Conservation (phyloP, 768 basidiomycete species). For the Austroboletus eburneus region DNA sequence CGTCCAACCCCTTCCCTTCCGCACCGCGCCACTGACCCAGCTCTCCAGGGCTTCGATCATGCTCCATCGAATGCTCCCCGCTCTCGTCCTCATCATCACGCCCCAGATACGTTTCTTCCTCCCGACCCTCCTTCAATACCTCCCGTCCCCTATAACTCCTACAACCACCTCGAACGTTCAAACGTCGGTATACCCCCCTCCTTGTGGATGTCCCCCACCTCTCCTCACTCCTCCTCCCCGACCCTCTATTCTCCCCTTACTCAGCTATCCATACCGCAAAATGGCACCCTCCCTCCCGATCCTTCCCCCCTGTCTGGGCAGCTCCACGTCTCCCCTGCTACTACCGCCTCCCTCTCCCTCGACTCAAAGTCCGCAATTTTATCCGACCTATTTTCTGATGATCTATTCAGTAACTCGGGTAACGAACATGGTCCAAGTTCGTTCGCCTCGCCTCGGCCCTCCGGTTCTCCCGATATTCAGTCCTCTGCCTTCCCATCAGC, state of each 20-base stretch:
- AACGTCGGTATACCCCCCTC: slow-evolving; percentile 63
- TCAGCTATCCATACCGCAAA: slow-evolving; percentile 34
- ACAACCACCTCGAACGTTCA: slow-evolving; percentile 43
- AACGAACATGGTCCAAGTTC: slow-evolving; percentile 41
- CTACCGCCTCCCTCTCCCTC: slow-evolving; percentile 40
- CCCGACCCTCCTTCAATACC: slow-evolving; percentile 19
- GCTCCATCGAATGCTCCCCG: slow-evolving; percentile 13
- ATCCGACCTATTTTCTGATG: slow-evolving; percentile 67
- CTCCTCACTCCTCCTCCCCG: slow-evolving; percentile 43
- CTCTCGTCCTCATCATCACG: slow-evolving; percentile 10
- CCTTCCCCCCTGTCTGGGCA: slow-evolving; percentile 34
- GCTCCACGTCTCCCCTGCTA: slow-evolving; percentile 37
- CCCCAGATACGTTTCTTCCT: slow-evolving; percentile 10
- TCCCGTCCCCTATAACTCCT: slow-evolving; percentile 20
- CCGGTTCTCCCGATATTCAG: slow-evolving; percentile 67
- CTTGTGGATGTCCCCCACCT: slow-evolving; percentile 79
- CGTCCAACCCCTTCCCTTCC: neutral
- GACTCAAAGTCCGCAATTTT: slow-evolving; percentile 63
- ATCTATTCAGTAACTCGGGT: slow-evolving; percentile 44
- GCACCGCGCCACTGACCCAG: slow-evolving; percentile 3
- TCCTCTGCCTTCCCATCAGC: slow-evolving; percentile 35
- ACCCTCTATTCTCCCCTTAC: slow-evolving; percentile 37
- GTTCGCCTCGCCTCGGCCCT: slow-evolving; percentile 61
- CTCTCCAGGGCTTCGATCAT: slow-evolving; percentile 18
- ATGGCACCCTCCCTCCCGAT: slow-evolving; percentile 29